Percentiles rank a stretch among this genome's conserved stretches.
These are phyloP conservation scores for Acorus calamus DNA, from an alignment of 106 monocot species.

Conservation along the genomic window DNA sequence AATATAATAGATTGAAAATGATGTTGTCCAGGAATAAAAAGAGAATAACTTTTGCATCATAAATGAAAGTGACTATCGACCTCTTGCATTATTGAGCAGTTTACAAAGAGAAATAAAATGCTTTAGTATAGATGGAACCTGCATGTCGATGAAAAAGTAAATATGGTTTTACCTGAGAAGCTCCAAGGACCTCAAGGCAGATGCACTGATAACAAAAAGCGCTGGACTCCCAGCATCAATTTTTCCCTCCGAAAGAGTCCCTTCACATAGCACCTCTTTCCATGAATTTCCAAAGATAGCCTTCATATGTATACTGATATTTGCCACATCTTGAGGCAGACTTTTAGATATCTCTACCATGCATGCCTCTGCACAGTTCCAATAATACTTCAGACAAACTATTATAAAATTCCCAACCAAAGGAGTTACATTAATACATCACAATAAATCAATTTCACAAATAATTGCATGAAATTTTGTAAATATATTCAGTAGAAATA, in stretches of 20 bases:
- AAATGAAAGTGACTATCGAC: too few species aligned
- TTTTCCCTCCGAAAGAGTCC: constrained; percentile 36
- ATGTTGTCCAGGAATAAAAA: too few species aligned
- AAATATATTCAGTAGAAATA: too few species aligned
- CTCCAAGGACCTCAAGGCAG: constrained; percentile 80
- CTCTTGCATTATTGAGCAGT: too few species aligned
- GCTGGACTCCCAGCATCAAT: constrained; percentile 65
- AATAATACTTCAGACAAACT: not conserved
- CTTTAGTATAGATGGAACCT: too few species aligned
- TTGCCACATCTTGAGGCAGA: constrained; percentile 44
- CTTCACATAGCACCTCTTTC: constrained; percentile 61
- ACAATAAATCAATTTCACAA: too few species aligned
- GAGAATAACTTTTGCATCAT: too few species aligned
- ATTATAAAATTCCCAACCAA: too few species aligned
- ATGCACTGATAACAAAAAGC: constrained; percentile 55
- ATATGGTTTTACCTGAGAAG: constrained; percentile 54
- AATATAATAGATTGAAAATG: not conserved
- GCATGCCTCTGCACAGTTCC: constrained; percentile 42
- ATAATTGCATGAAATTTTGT: too few species aligned
- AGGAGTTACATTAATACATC: too few species aligned
- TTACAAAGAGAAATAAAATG: too few species aligned
- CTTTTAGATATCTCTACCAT: constrained; percentile 52
- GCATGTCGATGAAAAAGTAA: not conserved
- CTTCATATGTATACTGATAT: constrained; percentile 67
- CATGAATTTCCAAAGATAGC: constrained; percentile 45